Percentiles rank a stretch among this genome's conserved stretches.
These are phyloP conservation scores for Stevia rebaudiana DNA, from an alignment of 140 eudicot species.

Conservation along the genomic window DNA sequence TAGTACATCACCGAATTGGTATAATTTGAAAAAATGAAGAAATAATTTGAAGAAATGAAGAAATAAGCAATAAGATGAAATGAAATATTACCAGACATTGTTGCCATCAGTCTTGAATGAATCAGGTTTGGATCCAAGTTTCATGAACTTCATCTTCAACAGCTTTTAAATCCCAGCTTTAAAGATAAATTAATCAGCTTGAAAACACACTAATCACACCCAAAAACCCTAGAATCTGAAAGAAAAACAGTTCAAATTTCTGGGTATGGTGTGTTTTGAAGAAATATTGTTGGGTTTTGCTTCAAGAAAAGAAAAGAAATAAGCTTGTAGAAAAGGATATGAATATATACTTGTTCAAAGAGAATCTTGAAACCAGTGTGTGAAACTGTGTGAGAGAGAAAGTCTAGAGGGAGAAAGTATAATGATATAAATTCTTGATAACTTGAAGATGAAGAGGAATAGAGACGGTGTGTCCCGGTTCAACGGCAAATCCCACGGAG, in stretches of 20 bases:
- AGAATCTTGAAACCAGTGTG: constrained; percentile 48
- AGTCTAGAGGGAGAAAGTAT: constrained; percentile 24
- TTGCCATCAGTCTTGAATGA: constrained; percentile 78
- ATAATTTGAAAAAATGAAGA: neutral
- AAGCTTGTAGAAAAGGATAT: constrained; percentile 41
- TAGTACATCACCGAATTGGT: neutral
- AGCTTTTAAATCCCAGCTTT: constrained; percentile 19
- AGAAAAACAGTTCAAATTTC: constrained; percentile 23
- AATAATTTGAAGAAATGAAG: neutral
- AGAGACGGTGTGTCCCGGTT: constrained; percentile 73
- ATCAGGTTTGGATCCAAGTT: constrained; percentile 98
- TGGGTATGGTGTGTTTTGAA: constrained; percentile 37
- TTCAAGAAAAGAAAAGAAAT: constrained; percentile 24
- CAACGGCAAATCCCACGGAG: constrained; percentile 93
- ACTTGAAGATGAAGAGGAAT: constrained; percentile 49
- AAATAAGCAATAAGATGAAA: neutral
- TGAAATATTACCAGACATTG: constrained; percentile 58
- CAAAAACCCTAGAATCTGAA: constrained; percentile 29
- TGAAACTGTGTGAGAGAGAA: constrained; percentile 26
- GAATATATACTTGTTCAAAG: constrained; percentile 39
- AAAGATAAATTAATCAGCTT: neutral
- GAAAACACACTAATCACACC: constrained; percentile 11
- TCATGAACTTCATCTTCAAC: constrained; percentile 91
- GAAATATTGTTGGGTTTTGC: constrained; percentile 16
- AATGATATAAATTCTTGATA: constrained; percentile 17